phyloP scores from a whole-genome alignment of 108 stramenopile species.

The Bacterosira constricta region DNA sequence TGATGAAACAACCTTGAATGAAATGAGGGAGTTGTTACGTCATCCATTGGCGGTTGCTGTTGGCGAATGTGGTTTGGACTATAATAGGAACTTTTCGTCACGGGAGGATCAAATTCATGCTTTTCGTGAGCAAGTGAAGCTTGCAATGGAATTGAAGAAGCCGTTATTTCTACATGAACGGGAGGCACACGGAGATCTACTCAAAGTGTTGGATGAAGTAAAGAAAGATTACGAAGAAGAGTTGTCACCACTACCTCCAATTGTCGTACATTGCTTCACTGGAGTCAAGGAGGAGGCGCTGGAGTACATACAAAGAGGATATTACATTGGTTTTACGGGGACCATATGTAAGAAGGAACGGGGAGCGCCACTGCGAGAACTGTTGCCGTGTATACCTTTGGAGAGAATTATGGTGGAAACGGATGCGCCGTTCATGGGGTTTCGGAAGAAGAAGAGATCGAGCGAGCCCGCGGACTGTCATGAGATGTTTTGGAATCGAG shows the following conservation, averaged over 20 bases:
- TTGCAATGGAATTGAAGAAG: constrained; percentile 46
- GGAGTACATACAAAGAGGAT: constrained; percentile 49
- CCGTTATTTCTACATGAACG: constrained; percentile 63
- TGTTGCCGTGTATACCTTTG: constrained; percentile 48
- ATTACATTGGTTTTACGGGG: constrained; percentile 60
- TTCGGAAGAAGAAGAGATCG: constrained; percentile 34
- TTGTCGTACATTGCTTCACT: constrained; percentile 65
- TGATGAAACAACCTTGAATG: constrained; percentile 1
- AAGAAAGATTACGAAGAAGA: neutral
- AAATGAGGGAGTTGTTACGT: constrained; percentile 18
- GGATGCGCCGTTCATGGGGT: constrained; percentile 62
- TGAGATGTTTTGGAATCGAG: too few relatives aligned
- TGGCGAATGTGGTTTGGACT: constrained; percentile 63
- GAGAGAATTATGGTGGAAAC: constrained; percentile 58
- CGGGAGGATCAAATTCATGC: constrained; percentile 45
- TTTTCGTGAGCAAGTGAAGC: constrained; percentile 51
- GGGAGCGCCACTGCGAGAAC: constrained; percentile 45
- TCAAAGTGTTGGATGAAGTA: constrained; percentile 50
- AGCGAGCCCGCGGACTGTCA: constrained; percentile 54
- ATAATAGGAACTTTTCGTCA: constrained; percentile 57
- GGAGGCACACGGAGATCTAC: constrained; percentile 47
- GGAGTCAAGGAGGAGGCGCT: constrained; percentile 49
- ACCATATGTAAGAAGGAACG: constrained; percentile 62
- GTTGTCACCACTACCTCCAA: constrained; percentile 46
- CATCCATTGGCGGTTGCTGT: constrained; percentile 51